Percentiles rank a stretch among this genome's conserved stretches.
phyloP scores from a whole-genome alignment of 1,139 yeast species.

The Pichia sp. region DNA sequence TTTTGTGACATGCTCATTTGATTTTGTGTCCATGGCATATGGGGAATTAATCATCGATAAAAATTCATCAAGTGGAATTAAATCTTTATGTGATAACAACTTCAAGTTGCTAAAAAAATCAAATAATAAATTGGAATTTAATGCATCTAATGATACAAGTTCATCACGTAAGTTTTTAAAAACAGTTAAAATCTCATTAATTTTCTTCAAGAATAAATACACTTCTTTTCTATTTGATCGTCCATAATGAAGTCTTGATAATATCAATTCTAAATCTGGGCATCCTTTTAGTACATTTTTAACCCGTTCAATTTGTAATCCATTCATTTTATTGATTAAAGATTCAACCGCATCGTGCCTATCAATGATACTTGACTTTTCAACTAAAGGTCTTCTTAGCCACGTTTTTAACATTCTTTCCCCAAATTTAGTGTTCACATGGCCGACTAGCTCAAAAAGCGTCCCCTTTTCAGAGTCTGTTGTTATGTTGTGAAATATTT shows the following conservation, averaged over 20 bases:
- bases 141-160: conserved; percentile 13
- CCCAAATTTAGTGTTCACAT: conserved; percentile 76
- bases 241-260: conserved; percentile 65
- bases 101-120: conserved; percentile 12
- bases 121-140: conserved; percentile 17
- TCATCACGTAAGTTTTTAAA: conserved; percentile 26
- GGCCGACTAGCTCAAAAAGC: conserved; percentile 70
- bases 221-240: conserved; percentile 62
- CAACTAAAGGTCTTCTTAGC: conserved; percentile 67
- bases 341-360: conserved; percentile 64
- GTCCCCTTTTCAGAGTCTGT: conserved; percentile 58
- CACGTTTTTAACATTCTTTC: conserved; percentile 59
- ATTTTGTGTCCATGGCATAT: conserved; percentile 47
- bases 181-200: conserved; percentile 37
- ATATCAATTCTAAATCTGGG: conserved; percentile 63
- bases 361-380: conserved; percentile 45
- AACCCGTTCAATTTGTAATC: conserved; percentile 44
- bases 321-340: conserved; percentile 30
- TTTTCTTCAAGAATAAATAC: conserved; percentile 48
- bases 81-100: conserved; percentile 6
- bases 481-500: conserved; percentile 63
- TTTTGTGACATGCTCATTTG: conserved; percentile 40
- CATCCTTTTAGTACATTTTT: conserved; percentile 39
- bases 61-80: conserved; percentile 30
- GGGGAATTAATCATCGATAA: conserved; percentile 52